Evolutionary conservation across 2,329 filamentous ascomycete genomes (phyloP).

Genomic region (Talaromyces rugulosus): DNA sequence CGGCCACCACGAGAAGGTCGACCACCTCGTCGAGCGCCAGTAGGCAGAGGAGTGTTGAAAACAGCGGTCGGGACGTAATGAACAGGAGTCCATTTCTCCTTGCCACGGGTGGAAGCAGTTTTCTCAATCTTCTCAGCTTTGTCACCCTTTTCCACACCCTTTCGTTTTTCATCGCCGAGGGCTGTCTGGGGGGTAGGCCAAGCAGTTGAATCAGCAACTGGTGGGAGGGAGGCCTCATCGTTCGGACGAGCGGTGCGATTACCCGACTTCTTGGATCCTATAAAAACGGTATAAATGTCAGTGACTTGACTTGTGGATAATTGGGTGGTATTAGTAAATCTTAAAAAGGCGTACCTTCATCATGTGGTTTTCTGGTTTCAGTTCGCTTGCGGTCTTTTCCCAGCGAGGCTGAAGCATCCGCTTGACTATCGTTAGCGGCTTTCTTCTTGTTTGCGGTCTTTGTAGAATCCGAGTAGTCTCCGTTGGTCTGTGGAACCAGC

Average conservation of each 20-base stretch:
- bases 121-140: constrained; percentile 61
- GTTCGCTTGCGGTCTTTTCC: constrained; percentile 33
- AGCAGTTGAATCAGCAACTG: constrained; percentile 69
- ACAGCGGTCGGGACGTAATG: constrained; percentile 78
- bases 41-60: constrained; percentile 73
- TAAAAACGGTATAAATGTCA: neutral
- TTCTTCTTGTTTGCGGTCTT: constrained; percentile 41
- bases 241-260: constrained; percentile 13
- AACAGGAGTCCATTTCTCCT: constrained; percentile 81
- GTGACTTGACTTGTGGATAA: neutral
- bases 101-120: constrained; percentile 54
- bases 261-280: constrained; percentile 19
- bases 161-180: constrained; percentile 72
- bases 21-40: constrained; percentile 50
- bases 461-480: constrained; percentile 35
- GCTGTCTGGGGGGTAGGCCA: constrained; percentile 90
- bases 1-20: constrained; percentile 54
- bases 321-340: neutral
- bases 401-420: constrained; percentile 17
- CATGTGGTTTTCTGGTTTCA: constrained; percentile 38
- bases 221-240: constrained; percentile 47
- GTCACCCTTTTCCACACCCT: constrained; percentile 59
- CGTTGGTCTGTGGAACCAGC: constrained; percentile 18
- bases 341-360: constrained; percentile 26
- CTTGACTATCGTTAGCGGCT: constrained; percentile 18